Evolutionary conservation across 2,329 filamentous ascomycete species (phyloP), one percentile per base, ranked within the genome.

Genomic region (Penicillium oxalicum): DNA sequence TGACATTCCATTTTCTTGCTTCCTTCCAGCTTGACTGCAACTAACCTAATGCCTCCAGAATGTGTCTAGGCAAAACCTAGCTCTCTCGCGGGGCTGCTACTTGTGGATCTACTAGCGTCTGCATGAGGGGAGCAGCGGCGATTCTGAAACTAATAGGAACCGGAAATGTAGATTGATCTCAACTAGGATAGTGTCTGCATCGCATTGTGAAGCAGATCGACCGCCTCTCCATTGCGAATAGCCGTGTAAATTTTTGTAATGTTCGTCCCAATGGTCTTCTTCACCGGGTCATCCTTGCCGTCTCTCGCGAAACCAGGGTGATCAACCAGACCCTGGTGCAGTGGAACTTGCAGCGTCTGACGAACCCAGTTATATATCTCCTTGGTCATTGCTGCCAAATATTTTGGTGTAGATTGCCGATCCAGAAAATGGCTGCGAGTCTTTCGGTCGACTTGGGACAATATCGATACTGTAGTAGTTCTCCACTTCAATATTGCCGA

Each of bases 311-410:
- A 56, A 18, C 18, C 2, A 1, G 63, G 61, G 26, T 68, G 64
- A 27, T 68, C 65, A 5, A 52, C 49, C 1, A 67, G 45, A 3
- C 64, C 65, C 18, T 59, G 61, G 45, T 67, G 62, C 51, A 68
- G 57, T 4, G 63, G 61, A 9, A 73, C 59, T 1, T 48, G 53
- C 13, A 73, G 58, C 5, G 61, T 60, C 8, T 56, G 49, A 2
- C 70, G 64, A 6, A 73, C 66, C 47, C 65, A 68, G 3, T 36
- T 40, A 56, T 73, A 74, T 18, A 72, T 9, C 18, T 25, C 39
- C 39, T 40, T 40, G 7, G 39, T 40, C 3, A 25, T 27, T 29
- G 27, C 25, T 4, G 25, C 39, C 4, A 40, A 27, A 29, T 40
- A 40, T 13, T 40, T 25, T 8, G 39, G 8, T 1, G 39, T 40